Percentiles rank a stretch among this genome's conserved stretches.
Evolutionary conservation across 768 basidiomycete genomes (phyloP).

Genomic region (Kwoniella shandongensis): DNA sequence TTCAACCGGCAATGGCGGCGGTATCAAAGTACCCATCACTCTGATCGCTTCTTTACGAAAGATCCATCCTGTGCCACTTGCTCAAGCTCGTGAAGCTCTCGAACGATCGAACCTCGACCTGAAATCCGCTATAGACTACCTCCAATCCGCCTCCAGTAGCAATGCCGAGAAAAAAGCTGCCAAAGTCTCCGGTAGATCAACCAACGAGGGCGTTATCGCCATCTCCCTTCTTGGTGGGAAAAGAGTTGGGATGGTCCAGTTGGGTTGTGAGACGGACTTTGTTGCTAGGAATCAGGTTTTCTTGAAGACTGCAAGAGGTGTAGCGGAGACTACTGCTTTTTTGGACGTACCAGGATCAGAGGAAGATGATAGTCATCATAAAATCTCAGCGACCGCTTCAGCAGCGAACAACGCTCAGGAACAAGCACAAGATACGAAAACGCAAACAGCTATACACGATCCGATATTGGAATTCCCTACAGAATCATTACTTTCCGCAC

Average conservation of each 20-base stretch:
- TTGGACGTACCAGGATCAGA: slow-evolving; percentile 58
- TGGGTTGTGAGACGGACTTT: slow-evolving; percentile 97
- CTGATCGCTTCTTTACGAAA: slow-evolving; percentile 85
- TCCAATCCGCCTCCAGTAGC: slow-evolving; percentile 67
- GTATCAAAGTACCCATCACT: slow-evolving; percentile 64
- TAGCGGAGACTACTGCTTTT: slow-evolving; percentile 80
- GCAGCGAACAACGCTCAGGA: background rate
- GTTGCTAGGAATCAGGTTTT: slow-evolving; percentile 85
- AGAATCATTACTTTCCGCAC: slow-evolving; percentile 63
- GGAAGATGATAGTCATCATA: background rate
- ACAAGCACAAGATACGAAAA: background rate
- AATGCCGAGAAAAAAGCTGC: slow-evolving; percentile 73
- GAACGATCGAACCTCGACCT: slow-evolving; percentile 70
- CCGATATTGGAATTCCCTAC: slow-evolving; percentile 60
- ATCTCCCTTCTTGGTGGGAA: slow-evolving; percentile 70
- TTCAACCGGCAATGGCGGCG: background rate
- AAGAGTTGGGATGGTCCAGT: slow-evolving; percentile 82
- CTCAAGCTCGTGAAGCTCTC: slow-evolving; percentile 86
- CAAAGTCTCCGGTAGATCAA: slow-evolving; percentile 72
- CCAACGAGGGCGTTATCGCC: slow-evolving; percentile 76
- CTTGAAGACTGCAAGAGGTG: slow-evolving; percentile 68
- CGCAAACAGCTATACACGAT: slow-evolving; percentile 30
- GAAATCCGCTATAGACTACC: slow-evolving; percentile 72
- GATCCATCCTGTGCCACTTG: slow-evolving; percentile 68
- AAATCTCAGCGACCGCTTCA: background rate